These are phyloP conservation scores for Epicoccum sorghinum DNA, from an alignment of 2,329 filamentous ascomycete species.

Conservation along the genomic window DNA sequence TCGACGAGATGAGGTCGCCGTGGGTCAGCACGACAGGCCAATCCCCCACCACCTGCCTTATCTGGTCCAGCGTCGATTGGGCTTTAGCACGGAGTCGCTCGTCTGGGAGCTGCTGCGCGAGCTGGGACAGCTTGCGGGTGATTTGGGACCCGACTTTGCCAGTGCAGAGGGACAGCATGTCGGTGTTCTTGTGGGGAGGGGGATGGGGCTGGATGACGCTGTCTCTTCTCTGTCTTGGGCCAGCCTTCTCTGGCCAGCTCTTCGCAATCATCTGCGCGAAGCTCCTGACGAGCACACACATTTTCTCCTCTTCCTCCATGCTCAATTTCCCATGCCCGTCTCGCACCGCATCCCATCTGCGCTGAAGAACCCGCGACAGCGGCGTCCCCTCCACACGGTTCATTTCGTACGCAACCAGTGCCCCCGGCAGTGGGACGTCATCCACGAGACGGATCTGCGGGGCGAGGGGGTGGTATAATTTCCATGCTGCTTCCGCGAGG, in stretches of 20 bases:
- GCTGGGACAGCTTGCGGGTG: slow-evolving; percentile 29
- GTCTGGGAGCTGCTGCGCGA: slow-evolving; percentile 35
- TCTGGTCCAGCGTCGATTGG: slow-evolving; percentile 1
- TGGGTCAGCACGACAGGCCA: slow-evolving; percentile 65
- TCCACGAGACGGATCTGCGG: slow-evolving; percentile 22
- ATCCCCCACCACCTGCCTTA: slow-evolving; percentile 53
- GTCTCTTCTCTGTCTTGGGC: slow-evolving; percentile 7
- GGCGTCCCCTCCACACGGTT: slow-evolving; percentile 31
- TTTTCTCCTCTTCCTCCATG: too few relatives aligned
- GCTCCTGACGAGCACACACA: slow-evolving; percentile 26
- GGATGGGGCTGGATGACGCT: slow-evolving; percentile 23
- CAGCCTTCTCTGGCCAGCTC: slow-evolving; percentile 16
- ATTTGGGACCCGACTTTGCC: slow-evolving; percentile 40
- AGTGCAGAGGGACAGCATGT: slow-evolving; percentile 26
- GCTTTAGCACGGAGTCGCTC: slow-evolving; percentile 27
- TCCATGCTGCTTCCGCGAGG: slow-evolving; percentile 24
- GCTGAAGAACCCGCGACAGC: slow-evolving; percentile 19
- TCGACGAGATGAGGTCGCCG: slow-evolving; percentile 64
- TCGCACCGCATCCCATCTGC: not conserved
- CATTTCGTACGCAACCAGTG: slow-evolving; percentile 36
- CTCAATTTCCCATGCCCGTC: too few relatives aligned
- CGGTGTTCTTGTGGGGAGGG: slow-evolving; percentile 17
- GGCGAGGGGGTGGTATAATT: slow-evolving; percentile 29
- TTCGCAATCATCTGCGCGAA: slow-evolving; percentile 38
- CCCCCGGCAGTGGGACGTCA: slow-evolving; percentile 12